Conservation (phyloP, 495 filamentous ascomycete species). For the Aspergillus olivimuriae region DNA sequence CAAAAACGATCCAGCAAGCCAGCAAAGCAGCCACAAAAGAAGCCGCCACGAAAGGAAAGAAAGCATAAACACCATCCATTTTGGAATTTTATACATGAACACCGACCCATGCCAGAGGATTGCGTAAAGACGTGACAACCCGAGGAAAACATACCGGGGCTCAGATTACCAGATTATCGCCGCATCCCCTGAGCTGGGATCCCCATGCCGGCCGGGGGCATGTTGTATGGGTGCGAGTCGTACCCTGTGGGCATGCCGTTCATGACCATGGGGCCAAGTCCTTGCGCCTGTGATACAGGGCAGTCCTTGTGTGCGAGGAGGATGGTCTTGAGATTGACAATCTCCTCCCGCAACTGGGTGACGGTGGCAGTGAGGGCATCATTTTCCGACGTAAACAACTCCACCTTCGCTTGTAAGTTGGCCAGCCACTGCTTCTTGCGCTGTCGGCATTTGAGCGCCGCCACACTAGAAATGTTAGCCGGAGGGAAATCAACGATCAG, state of each 20-base stretch:
- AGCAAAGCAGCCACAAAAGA: constrained; percentile 6
- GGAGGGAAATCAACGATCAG: background rate
- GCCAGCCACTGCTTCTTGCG: constrained; percentile 99
- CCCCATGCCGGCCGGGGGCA: constrained; percentile 32
- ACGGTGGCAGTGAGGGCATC: constrained; percentile 81
- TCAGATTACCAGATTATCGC: constrained; percentile 11
- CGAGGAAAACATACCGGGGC: constrained; percentile 10
- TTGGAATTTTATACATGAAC: constrained; percentile 40
- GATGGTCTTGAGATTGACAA: constrained; percentile 91
- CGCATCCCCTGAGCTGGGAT: constrained; percentile 39
- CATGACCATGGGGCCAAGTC: constrained; percentile 64
- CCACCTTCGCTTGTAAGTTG: constrained; percentile 91
- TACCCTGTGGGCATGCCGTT: constrained; percentile 42
- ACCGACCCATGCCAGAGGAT: constrained; percentile 38
- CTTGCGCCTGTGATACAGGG: constrained; percentile 83
- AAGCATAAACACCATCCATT: constrained; percentile 24
- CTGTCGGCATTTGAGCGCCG: constrained; percentile 93
- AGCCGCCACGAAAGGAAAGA: constrained; percentile 19
- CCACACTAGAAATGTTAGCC: constrained; percentile 57
- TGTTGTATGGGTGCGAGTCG: constrained; percentile 33
- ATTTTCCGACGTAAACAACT: constrained; percentile 85
- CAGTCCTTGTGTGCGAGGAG: constrained; percentile 96
- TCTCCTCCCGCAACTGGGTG: constrained; percentile 78
- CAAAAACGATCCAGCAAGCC: background rate
- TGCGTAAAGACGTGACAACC: too few relatives aligned